Percentiles rank a stretch among this genome's conserved stretches.
phyloP scores from a whole-genome alignment of 768 basidiomycete genomes.

The Lyophyllum decastes region DNA sequence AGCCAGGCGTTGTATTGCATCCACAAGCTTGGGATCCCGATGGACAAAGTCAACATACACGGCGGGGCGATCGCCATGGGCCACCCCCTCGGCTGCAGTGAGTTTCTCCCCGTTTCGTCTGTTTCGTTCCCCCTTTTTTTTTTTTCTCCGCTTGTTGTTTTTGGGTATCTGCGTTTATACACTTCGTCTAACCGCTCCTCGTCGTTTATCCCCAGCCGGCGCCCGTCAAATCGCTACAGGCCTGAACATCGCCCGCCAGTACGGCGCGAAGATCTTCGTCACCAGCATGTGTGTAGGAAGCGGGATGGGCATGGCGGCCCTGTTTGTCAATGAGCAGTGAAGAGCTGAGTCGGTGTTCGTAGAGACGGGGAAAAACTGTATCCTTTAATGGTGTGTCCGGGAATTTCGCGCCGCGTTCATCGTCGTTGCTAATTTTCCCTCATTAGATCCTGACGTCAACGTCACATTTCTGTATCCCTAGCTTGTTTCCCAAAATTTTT shows the following conservation, averaged over 20 bases:
- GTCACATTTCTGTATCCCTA: no score
- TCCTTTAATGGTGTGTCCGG: no score
- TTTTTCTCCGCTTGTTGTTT: no score
- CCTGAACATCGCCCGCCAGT: constrained; percentile 79
- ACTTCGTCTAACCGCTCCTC: no score
- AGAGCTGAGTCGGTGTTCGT: no score
- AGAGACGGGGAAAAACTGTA: no score
- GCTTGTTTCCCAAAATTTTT: no score
- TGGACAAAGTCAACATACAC: constrained; percentile 80
- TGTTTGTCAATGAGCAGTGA: constrained; percentile 88
- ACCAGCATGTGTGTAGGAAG: constrained; percentile 92
- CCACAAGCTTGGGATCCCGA: constrained; percentile 67
- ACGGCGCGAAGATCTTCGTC: constrained; percentile 73
- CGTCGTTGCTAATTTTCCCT: no score
- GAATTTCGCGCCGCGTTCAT: no score
- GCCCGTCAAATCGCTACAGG: constrained; percentile 91
- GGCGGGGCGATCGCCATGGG: constrained; percentile 92
- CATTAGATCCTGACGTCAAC: no score
- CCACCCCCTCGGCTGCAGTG: constrained; percentile 85
- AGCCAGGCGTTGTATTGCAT: constrained; percentile 77
- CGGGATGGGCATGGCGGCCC: constrained; percentile 90
- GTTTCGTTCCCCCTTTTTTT: no score
- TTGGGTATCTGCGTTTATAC: no score
- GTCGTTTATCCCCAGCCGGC: constrained; percentile 52
- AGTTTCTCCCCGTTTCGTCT: constrained; percentile 28